phyloP scores from a whole-genome alignment of 441 rosid species.

The Gossypium davidsonii region DNA sequence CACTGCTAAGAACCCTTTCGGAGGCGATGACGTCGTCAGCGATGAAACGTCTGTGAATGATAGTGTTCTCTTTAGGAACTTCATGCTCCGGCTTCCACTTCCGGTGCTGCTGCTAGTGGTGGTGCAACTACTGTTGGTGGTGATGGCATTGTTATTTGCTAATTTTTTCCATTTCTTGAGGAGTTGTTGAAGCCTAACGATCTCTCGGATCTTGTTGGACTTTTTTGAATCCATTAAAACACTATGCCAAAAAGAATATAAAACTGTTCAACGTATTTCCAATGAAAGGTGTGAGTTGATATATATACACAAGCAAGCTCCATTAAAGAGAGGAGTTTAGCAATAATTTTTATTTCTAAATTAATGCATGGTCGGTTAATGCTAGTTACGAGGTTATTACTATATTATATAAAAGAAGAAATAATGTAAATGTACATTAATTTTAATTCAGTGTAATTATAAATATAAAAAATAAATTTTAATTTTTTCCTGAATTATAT shows the following conservation, averaged over 20 bases:
- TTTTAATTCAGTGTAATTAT: no score
- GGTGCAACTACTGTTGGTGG: conserved; percentile 15
- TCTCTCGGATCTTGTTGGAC: conserved; percentile 72
- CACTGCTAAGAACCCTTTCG: conserved; percentile 44
- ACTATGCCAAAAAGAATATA: not conserved
- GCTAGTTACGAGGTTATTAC: no score
- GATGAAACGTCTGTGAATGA: conserved; percentile 33
- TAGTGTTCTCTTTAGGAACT: conserved; percentile 44
- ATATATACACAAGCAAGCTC: not conserved
- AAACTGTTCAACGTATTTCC: not conserved
- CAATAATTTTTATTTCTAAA: not conserved
- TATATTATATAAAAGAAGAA: no score
- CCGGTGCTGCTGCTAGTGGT: not conserved
- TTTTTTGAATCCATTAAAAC: conserved; percentile 23
- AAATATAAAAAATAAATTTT: no score
- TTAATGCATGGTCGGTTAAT: no score
- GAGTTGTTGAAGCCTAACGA: conserved; percentile 77
- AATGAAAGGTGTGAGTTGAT: not conserved
- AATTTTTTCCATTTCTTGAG: conserved; percentile 85
- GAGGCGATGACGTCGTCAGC: conserved; percentile 20
- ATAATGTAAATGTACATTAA: no score
- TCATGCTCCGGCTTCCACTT: conserved; percentile 30
- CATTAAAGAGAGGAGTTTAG: not conserved
- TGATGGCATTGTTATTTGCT: conserved; percentile 43
- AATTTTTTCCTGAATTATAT: no score